Conservation (phyloP, 306 rosid species). For the Dalbergia oliveri region DNA sequence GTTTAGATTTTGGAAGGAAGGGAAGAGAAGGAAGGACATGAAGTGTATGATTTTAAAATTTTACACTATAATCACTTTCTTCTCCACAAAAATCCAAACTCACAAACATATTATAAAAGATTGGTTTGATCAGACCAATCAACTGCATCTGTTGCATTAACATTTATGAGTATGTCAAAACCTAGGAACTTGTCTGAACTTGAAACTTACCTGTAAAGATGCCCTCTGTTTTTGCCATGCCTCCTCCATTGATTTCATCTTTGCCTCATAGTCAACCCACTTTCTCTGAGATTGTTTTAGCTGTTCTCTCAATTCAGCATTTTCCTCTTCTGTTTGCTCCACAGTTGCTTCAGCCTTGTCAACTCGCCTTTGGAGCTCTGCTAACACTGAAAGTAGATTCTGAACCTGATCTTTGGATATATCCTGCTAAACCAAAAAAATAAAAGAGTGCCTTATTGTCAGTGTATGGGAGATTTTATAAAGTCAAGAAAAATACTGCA, state of each 20-base stretch:
- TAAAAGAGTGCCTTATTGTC: not conserved
- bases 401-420: conserved; percentile 58
- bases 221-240: conserved; percentile 95
- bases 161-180: conserved; percentile 34
- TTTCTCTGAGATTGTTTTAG: conserved; percentile 72
- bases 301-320: conserved; percentile 76
- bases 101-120: not conserved
- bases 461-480: conserved; percentile 16
- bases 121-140: conserved; percentile 29
- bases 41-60: no score
- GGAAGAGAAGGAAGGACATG: no score
- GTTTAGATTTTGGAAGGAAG: no score
- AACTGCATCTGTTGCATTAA: conserved; percentile 32
- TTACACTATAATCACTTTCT: no score
- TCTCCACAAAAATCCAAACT: no score
- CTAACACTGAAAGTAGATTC: conserved; percentile 62
- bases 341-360: conserved; percentile 71
- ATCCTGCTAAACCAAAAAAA: conserved; percentile 54
- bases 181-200: conserved; percentile 37
- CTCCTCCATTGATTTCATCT: conserved; percentile 95
- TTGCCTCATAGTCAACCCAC: conserved; percentile 86
- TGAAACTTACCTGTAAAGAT: conserved; percentile 90
- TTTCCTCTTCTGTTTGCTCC: conserved; percentile 87
- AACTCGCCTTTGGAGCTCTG: conserved; percentile 74
- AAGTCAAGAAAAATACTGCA: conserved; percentile 14